phyloP scores from a whole-genome alignment of 805 yeast species.

The Saccharomycopsis lassenensis region DNA sequence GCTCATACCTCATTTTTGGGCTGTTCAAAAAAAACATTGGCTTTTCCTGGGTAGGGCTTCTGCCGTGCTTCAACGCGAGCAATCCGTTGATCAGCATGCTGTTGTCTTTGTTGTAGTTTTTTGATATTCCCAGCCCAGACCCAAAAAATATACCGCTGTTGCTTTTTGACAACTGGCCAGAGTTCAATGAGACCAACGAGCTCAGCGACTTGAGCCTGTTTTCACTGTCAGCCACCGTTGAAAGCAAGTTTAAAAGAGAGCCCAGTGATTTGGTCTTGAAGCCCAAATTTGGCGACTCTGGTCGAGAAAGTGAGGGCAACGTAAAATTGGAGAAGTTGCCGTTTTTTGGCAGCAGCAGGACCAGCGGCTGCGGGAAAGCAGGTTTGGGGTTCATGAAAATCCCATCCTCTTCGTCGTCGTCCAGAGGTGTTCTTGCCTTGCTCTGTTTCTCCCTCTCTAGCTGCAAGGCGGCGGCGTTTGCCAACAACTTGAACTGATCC shows the following conservation, averaged over 20 bases:
- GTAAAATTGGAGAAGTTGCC: background rate
- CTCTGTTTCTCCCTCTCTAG: slow-evolving; percentile 12
- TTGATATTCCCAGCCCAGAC: slow-evolving; percentile 2
- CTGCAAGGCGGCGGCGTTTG: slow-evolving; percentile 17
- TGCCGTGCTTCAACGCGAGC: slow-evolving; percentile 16
- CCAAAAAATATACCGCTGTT: slow-evolving; percentile 17
- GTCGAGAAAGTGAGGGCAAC: background rate
- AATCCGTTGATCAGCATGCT: slow-evolving; percentile 12
- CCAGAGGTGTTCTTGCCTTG: slow-evolving; percentile 4
- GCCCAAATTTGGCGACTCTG: background rate
- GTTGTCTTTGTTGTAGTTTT: slow-evolving; percentile 4
- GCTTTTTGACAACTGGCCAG: slow-evolving; percentile 9
- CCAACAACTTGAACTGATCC: slow-evolving; percentile 16
- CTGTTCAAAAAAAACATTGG: slow-evolving; percentile 5
- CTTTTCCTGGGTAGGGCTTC: background rate
- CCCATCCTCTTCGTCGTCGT: slow-evolving; percentile 13
- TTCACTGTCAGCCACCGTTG: slow-evolving; percentile 7
- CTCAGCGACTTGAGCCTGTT: slow-evolving; percentile 3
- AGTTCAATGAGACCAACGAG: slow-evolving; percentile 8
- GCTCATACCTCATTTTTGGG: slow-evolving; percentile 1
- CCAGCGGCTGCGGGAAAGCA: background rate
- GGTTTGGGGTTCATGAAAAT: slow-evolving; percentile 10
- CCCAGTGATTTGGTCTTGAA: background rate
- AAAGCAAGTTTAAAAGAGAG: slow-evolving; percentile 7
- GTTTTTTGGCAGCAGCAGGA: too few species aligned